phyloP scores from a whole-genome alignment of 2,329 filamentous ascomycete genomes.

The Harringtonia lauricola region DNA sequence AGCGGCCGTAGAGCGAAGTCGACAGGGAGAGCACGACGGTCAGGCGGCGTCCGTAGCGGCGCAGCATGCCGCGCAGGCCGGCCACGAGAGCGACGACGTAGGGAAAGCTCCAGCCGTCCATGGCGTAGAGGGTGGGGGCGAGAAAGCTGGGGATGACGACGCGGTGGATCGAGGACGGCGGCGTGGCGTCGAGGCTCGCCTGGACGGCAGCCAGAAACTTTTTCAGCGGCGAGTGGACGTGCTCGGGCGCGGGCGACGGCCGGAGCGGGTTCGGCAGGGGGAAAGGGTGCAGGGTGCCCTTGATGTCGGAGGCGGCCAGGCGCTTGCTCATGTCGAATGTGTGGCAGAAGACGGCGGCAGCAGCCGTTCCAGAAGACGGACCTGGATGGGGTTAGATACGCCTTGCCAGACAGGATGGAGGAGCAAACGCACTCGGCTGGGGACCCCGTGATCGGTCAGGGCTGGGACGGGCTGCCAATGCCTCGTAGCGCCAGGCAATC shows the following conservation, averaged over 20 bases:
- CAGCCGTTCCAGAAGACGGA: slow-evolving; percentile 12
- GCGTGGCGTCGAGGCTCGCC: slow-evolving; percentile 42
- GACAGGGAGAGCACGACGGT: slow-evolving; percentile 70
- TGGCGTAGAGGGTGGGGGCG: slow-evolving; percentile 73
- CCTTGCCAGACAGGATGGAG: not conserved
- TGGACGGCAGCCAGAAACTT: slow-evolving; percentile 50
- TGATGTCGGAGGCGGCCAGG: slow-evolving; percentile 36
- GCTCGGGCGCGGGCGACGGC: slow-evolving; percentile 8
- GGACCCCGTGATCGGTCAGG: not conserved
- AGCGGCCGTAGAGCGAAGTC: slow-evolving; percentile 66
- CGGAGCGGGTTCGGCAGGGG: slow-evolving; percentile 34
- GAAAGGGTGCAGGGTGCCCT: slow-evolving; percentile 38
- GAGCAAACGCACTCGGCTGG: not conserved
- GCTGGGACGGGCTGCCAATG: slow-evolving; percentile 34
- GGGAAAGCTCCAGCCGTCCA: slow-evolving; percentile 56
- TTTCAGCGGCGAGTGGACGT: slow-evolving; percentile 42
- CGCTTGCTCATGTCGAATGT: slow-evolving; percentile 61
- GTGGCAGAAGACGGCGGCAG: slow-evolving; percentile 50
- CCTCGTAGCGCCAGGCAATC: slow-evolving; percentile 96
- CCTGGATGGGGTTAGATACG: not conserved
- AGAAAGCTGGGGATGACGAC: slow-evolving; percentile 77
- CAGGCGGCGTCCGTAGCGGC: slow-evolving; percentile 51
- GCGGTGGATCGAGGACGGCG: slow-evolving; percentile 59
- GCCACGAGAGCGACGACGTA: slow-evolving; percentile 75
- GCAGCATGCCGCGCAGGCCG: slow-evolving; percentile 61